These are phyloP conservation scores for Sarcomyxa edulis DNA, from an alignment of 768 basidiomycete species.

Conservation along the genomic window DNA sequence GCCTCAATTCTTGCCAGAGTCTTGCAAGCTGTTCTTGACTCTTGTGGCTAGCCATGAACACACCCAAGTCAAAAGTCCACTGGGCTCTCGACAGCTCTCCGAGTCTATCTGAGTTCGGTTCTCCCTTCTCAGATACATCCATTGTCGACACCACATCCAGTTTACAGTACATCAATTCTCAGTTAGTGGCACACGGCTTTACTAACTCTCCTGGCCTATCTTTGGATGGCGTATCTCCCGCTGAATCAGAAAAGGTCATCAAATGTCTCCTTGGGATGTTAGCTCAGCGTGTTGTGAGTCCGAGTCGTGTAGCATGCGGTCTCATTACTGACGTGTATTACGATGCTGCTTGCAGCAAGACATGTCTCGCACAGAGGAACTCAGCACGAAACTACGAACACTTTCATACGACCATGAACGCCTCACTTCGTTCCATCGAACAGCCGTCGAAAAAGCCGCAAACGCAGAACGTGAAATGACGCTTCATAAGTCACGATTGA, in stretches of 20 bases:
- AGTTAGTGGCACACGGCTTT: conserved; percentile 81
- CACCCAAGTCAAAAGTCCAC: conserved; percentile 44
- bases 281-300: conserved; percentile 69
- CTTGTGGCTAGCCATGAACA: conserved; percentile 18
- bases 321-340: conserved; percentile 1
- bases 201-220: conserved; percentile 55
- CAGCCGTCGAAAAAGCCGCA: conserved; percentile 54
- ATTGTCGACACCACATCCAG: conserved; percentile 50
- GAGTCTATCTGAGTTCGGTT: conserved; percentile 34
- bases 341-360: conserved; percentile 40
- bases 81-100: conserved; percentile 46
- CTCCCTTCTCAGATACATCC: conserved; percentile 39
- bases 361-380: conserved; percentile 72
- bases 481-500: conserved; percentile 63
- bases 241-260: conserved; percentile 51
- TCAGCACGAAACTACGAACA: conserved; percentile 70
- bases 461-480: conserved; percentile 78
- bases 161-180: conserved; percentile 75
- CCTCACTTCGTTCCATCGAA: conserved; percentile 56
- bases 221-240: conserved; percentile 56
- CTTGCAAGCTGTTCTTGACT: neutral
- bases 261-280: conserved; percentile 78
- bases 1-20: neutral
- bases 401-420: conserved; percentile 80
- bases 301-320: conserved; percentile 2